phyloP scores from a whole-genome alignment of 2,329 filamentous ascomycete genomes.

The Catunica adiposa region DNA sequence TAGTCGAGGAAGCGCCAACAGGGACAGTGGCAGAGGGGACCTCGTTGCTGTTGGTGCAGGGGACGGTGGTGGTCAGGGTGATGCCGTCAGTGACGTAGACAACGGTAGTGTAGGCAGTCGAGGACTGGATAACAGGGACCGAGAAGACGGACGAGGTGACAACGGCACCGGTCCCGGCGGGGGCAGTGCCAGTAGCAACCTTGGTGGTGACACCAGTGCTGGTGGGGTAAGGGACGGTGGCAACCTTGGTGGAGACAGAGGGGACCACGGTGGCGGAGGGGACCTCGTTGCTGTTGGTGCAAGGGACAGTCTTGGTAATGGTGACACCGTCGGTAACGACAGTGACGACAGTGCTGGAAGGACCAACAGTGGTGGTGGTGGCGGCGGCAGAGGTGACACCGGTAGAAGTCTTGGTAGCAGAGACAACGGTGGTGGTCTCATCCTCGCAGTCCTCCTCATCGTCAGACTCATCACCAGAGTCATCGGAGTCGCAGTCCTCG shows the following conservation, averaged over 20 bases:
- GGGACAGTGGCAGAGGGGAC: background rate
- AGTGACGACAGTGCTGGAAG: background rate
- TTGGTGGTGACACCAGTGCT: slow-evolving; percentile 3
- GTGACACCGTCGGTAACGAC: background rate
- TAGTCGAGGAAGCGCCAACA: background rate
- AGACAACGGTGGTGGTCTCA: background rate
- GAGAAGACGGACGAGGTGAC: background rate
- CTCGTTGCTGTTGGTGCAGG: background rate
- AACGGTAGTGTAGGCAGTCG: background rate
- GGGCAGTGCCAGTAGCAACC: background rate
- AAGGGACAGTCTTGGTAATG: background rate
- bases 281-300: slow-evolving; percentile 4
- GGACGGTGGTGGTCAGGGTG: slow-evolving; percentile 6
- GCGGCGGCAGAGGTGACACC: background rate
- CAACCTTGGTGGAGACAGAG: background rate
- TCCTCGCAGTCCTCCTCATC: background rate
- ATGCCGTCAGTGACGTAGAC: slow-evolving; percentile 2
- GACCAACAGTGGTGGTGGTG: background rate
- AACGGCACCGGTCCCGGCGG: background rate
- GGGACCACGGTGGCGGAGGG: background rate
- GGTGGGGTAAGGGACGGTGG: background rate
- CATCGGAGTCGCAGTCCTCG: background rate
- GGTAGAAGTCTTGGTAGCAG: background rate
- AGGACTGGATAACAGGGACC: background rate
- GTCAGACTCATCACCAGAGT: slow-evolving; percentile 2